Conservation (phyloP, 2,329 filamentous ascomycete genomes). For the Meredithiella fracta region DNA sequence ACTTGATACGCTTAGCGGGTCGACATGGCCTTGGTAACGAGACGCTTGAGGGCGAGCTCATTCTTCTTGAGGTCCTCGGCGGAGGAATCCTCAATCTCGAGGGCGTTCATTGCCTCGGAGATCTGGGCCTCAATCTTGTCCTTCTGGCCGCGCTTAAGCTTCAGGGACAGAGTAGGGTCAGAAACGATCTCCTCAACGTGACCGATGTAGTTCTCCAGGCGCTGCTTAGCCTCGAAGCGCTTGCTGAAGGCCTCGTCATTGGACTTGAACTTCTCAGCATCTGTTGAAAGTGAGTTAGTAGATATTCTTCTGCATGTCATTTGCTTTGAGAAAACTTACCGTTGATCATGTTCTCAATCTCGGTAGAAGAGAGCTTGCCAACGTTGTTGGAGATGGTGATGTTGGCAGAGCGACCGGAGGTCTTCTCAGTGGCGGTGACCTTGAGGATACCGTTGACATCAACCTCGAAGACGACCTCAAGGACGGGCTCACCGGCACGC, state of each 20-base stretch:
- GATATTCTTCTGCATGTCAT: not conserved
- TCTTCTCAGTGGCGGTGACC: constrained; percentile 98
- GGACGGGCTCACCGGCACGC: constrained; percentile 87
- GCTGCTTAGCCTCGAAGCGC: constrained; percentile 97
- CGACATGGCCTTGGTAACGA: constrained; percentile 96
- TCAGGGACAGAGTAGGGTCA: constrained; percentile 86
- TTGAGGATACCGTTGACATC: constrained; percentile 99
- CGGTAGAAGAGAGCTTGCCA: constrained; percentile 82
- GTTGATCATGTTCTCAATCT: constrained; percentile 97
- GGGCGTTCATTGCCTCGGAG: constrained; percentile 90
- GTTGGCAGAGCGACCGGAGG: constrained; percentile 92
- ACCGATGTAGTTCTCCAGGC: constrained; percentile 97
- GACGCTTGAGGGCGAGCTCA: constrained; percentile 92
- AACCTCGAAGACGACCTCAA: constrained; percentile 97
- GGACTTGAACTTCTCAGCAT: constrained; percentile 97
- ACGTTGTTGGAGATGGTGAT: constrained; percentile 99
- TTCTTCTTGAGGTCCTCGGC: constrained; percentile 99
- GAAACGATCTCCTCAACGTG: constrained; percentile 98
- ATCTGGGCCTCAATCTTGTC: constrained; percentile 98
- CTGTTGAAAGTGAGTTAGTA: constrained; percentile 22
- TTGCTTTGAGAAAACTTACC: constrained; percentile 31
- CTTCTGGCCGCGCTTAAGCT: constrained; percentile 98
- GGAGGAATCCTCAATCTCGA: constrained; percentile 82
- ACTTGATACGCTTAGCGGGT: constrained; percentile 47
- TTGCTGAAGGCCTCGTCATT: constrained; percentile 98